A percentile compares a stretch with the other conserved stretches of the same genome.
These are phyloP conservation scores for Pichia sp. DNA, from an alignment of 1,139 yeast species.

Conservation along the genomic window DNA sequence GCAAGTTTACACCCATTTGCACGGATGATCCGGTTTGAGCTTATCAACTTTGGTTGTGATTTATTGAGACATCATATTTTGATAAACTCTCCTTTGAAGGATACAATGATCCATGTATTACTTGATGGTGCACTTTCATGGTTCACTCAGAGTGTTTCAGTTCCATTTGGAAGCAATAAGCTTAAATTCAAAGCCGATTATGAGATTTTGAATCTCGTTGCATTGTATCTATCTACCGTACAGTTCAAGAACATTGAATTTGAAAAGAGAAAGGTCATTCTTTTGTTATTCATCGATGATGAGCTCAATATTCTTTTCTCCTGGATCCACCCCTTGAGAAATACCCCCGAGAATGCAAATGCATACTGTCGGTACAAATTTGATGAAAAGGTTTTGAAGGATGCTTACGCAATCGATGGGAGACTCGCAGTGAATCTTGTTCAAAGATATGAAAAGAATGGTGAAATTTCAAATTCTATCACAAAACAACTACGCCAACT, in stretches of 20 bases:
- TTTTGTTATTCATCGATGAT: constrained; percentile 60
- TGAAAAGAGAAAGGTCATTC: constrained; percentile 42
- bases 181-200: constrained; percentile 67
- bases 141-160: constrained; percentile 58
- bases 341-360: constrained; percentile 29
- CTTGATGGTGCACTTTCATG: constrained; percentile 69
- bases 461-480: constrained; percentile 11
- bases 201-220: constrained; percentile 48
- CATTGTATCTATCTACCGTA: constrained; percentile 23
- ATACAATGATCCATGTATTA: constrained; percentile 42
- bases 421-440: constrained; percentile 67
- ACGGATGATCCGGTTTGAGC: constrained; percentile 65
- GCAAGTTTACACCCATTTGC: constrained; percentile 85
- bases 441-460: constrained; percentile 40
- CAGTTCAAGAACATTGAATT: constrained; percentile 2
- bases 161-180: constrained; percentile 83
- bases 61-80: constrained; percentile 50
- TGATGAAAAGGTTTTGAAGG: constrained; percentile 32
- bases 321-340: constrained; percentile 71
- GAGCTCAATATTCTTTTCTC: constrained; percentile 67
- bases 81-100: constrained; percentile 40
- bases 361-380: constrained; percentile 30
- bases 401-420: constrained; percentile 67
- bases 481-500: constrained; percentile 13
- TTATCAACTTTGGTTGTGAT: constrained; percentile 62